Evolutionary conservation across 2,329 filamentous ascomycete species (phyloP), one percentile per base, ranked within the genome.

Genomic region (Aspergillus viridinutans): DNA sequence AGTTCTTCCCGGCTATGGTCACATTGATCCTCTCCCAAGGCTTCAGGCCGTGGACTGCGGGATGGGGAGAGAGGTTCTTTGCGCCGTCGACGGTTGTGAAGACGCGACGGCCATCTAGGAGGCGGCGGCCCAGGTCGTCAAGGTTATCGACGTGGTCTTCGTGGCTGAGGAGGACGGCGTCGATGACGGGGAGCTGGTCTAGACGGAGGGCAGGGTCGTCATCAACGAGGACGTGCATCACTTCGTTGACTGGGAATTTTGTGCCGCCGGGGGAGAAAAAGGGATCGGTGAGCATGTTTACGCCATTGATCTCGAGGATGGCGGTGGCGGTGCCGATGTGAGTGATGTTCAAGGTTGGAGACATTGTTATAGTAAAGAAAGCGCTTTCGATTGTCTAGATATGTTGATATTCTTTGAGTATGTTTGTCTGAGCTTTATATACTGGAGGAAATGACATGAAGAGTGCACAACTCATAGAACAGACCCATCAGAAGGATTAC

Each of bases 91-190:
- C 55, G 1, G 79, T 81, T 0, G 79, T 81, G 29, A 81, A 67
- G 4, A 81, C 79, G 2, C 64, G 67, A 5, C 78, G 77, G 3
- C 76, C 79, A 49, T 81, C 71, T 4, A 82, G 72, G 0, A 81
- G 70, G 7, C 61, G 70, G 4, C 79, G 78, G 23, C 80, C 79
- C 0, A 75, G 60, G 1, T 74, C 70, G 40, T 83, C 80, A 1
- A 83, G 71, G 58, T 82, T 82, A 58, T 82, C 80, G 0, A 70
- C 67, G 56, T 82, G 80, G 63, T 82, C 78, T 63, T 82, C 80
- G 56, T 82, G 80, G 62, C 76, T 80, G 8, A 81, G 71, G 0
- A 81, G 71, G 4, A 82, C 68, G 17, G 73, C 79, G 50, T 81
- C 78, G 57, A 81, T 79, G 12, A 67, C 65, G 0, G 80, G 80